Evolutionary conservation across 345 rosid genomes (phyloP), one percentile per base, ranked within the genome.

Genomic region (Turritis glabra): DNA sequence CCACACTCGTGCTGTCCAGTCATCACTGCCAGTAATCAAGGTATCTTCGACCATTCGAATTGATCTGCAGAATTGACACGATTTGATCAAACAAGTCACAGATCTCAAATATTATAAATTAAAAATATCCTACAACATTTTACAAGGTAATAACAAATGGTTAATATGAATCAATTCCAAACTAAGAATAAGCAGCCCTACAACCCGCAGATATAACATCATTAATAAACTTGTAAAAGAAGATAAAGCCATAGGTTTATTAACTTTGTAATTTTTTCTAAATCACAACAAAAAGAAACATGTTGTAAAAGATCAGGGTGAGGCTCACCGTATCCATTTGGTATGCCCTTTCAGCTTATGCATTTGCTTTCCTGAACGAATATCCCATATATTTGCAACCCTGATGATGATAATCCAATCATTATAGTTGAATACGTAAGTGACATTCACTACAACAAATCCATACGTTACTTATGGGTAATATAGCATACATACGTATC

Each of bases 1-100:
- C 99, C 99, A 96, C 59, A 96, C 83, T 84, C 99, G 86, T 56
- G 99, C 99, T 1, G 99, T 96, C 99, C 99, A 96, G 75, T 96
- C 99, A 83, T 96, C 99, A 78, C 99, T 89, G 55, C 98, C 99
- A 38, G 98, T 96, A 68, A 96, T 77, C 76, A 96, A 59, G 18
- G 97, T 92, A 75, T 96, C 99, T 30, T 89, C 97, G 27, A 88
- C 97, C 99, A 96, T 96, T 85, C 98, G 85, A 60, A 90, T 81
- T 51, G 97, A 86, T 84, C 99, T 96, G 91, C 84, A 87, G 52
- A 50, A 81, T 52, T 56, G 74, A 66, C 21, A 55, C 52, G 48
- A 50, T 55, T 33, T 27, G 8, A 64, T 70, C 80, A 70, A 44
- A 55, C 19, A 68, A 72, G 33, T 5, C 52, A 5, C 32, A 72